These are phyloP conservation scores for Fusarium solani-melongenae DNA, from an alignment of 2,329 filamentous ascomycete genomes.

Conservation along the genomic window DNA sequence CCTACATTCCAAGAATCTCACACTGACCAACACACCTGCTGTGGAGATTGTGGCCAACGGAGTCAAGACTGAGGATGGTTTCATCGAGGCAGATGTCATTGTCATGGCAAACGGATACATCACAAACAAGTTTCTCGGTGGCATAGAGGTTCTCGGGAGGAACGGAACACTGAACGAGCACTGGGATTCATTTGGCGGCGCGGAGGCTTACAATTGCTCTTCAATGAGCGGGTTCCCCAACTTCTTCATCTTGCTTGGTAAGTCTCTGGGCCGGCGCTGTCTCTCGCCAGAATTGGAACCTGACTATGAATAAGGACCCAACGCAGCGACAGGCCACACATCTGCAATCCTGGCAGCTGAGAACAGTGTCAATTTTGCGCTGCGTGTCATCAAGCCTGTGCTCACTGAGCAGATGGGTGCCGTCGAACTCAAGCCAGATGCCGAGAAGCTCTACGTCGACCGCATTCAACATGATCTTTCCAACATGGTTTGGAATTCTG, in stretches of 20 bases:
- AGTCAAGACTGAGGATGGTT: background rate
- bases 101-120: conserved; percentile 72
- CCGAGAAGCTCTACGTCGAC: conserved; percentile 48
- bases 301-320: conserved; percentile 59
- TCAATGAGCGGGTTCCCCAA: conserved; percentile 72
- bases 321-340: conserved; percentile 70
- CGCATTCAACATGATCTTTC: conserved; percentile 47
- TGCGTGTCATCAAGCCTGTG: conserved; percentile 66
- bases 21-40: background rate
- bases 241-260: conserved; percentile 70
- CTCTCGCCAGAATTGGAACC: background rate
- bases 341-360: conserved; percentile 70
- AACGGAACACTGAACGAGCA: conserved; percentile 62
- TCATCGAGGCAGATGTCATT: conserved; percentile 65
- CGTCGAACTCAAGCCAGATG: conserved; percentile 43
- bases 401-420: conserved; percentile 41
- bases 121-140: conserved; percentile 64
- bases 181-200: conserved; percentile 69
- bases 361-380: conserved; percentile 69
- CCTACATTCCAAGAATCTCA: conserved; percentile 50
- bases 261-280: background rate
- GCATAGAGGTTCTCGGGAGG: conserved; percentile 63
- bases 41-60: background rate
- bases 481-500: conserved; percentile 49
- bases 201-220: conserved; percentile 70